Percentiles rank a stretch among this genome's conserved stretches.
Conservation (phyloP, 2,329 filamentous ascomycete genomes). For the Fusarium sp. region DNA sequence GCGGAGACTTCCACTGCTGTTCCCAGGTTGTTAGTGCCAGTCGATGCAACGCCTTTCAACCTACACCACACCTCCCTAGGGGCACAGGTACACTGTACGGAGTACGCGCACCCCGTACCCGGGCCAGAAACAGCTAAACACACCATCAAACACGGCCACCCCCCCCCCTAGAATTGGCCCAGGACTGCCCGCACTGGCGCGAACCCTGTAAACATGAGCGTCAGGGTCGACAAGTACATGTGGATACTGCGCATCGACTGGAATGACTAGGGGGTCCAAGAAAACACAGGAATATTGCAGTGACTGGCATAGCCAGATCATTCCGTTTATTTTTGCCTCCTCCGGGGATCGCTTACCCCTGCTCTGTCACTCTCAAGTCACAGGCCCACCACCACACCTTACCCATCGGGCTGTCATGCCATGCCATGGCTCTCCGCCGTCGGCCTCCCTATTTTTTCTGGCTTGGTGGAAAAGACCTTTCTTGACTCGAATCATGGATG, state of each 20-base stretch:
- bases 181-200: slow-evolving; percentile 11
- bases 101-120: slow-evolving; percentile 3
- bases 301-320: not conserved
- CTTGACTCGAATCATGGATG: slow-evolving; percentile 26
- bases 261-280: not conserved
- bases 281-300: not conserved
- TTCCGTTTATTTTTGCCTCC: not conserved
- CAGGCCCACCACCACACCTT: slow-evolving; percentile 34
- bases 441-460: slow-evolving; percentile 32
- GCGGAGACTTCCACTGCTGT: slow-evolving; percentile 10
- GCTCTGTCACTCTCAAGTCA: slow-evolving; percentile 11
- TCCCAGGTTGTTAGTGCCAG: slow-evolving; percentile 14
- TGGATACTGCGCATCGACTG: not conserved
- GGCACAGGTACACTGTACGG: not conserved
- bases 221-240: slow-evolving; percentile 5
- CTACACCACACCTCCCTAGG: not conserved
- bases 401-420: slow-evolving; percentile 36
- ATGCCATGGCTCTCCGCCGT: slow-evolving; percentile 35
- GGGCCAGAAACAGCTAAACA: slow-evolving; percentile 9
- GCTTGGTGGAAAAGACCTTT: slow-evolving; percentile 21
- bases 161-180: slow-evolving; percentile 2
- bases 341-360: not conserved
- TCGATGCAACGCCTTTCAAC: slow-evolving; percentile 19
- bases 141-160: slow-evolving; percentile 9
- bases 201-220: not conserved